phyloP scores from a whole-genome alignment of 768 basidiomycete species.

The Mycena capillaripes region DNA sequence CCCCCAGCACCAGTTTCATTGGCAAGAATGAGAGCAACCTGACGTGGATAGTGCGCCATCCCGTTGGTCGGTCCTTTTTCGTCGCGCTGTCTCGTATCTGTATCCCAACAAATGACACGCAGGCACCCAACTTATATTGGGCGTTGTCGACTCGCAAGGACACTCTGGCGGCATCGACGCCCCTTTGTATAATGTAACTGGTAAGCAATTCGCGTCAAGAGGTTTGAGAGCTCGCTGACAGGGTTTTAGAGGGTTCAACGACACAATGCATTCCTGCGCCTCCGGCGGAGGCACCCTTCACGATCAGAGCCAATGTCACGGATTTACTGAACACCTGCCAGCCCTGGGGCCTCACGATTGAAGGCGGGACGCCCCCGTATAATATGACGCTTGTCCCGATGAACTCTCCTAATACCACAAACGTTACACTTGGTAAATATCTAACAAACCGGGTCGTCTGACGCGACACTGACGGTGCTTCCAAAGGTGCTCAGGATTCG shows the following conservation, averaged over 20 bases:
- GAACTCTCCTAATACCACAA: not conserved
- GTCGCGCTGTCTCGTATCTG: not conserved
- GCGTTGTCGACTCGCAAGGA: conserved; percentile 52
- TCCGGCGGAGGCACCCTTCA: not conserved
- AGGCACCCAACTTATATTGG: conserved; percentile 55
- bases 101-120: not conserved
- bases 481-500: not conserved
- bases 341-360: not conserved
- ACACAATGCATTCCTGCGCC: not conserved
- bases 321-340: not conserved
- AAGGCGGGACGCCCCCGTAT: not conserved
- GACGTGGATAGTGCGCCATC: conserved; percentile 52
- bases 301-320: not conserved
- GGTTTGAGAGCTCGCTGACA: not conserved
- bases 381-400: not conserved
- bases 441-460: not conserved
- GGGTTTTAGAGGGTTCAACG: not conserved
- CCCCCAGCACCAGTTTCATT: conserved; percentile 43
- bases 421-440: not conserved
- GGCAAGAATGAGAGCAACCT: conserved; percentile 46
- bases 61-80: conserved; percentile 45
- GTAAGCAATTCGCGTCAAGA: no score
- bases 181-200: no score
- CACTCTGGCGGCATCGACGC: no score
- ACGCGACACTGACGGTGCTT: not conserved